Base-by-base conservation (phyloP, 2,329 filamentous ascomycete species). In the Raffaelea deltoideospora region DNA sequence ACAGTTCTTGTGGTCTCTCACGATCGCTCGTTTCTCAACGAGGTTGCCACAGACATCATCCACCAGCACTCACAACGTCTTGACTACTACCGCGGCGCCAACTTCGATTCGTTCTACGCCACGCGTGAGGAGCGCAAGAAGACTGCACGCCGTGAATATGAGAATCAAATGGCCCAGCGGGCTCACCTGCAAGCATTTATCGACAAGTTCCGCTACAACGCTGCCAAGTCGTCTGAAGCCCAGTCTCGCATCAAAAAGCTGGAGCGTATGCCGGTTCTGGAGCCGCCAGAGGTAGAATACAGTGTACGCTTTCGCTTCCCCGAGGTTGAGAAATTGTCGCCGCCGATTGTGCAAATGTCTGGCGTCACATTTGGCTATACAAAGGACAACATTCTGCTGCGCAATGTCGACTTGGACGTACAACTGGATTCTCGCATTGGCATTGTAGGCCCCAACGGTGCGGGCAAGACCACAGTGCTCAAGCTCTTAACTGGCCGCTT, bases 131-230 rank as follows among this genome's bases (percentile, higher is more conserved):
- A 98, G 60, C 79, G 90, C 45, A 82, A 88, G 56, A 98, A 98
- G 76, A 87, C 83, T 32, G 86, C 87, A 31, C 88, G 90, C 68
- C 79, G 85, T 50, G 90, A 98, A 59, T 98, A 98, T 60, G 90
- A 98, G 60, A 96, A 92, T 60, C 90, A 98, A 55, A 94, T 96
- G 85, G 85, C 71, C 1, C 76, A 88, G 58, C 74, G 90, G 48
- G 85, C 86, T 23, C 90, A 98, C 66, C 63, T 98, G 44, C 90
- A 98, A 64, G 79, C 84, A 21, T 98, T 98, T 60, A 98, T 98
- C 62, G 90, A 98, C 71, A 98, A 98, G 63, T 98, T 98, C 70
- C 77, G 90, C 37, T 98, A 98, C 70, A 98, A 98, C 54, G 90
- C 90, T 21, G 90, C 88, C 52, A 98, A 98, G 59, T 95, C 90